A percentile compares a stretch with the other conserved stretches of the same genome.
These are phyloP conservation scores for Trebouxia sp. DNA, from an alignment of 139 green algal genomes.

Conservation along the genomic window DNA sequence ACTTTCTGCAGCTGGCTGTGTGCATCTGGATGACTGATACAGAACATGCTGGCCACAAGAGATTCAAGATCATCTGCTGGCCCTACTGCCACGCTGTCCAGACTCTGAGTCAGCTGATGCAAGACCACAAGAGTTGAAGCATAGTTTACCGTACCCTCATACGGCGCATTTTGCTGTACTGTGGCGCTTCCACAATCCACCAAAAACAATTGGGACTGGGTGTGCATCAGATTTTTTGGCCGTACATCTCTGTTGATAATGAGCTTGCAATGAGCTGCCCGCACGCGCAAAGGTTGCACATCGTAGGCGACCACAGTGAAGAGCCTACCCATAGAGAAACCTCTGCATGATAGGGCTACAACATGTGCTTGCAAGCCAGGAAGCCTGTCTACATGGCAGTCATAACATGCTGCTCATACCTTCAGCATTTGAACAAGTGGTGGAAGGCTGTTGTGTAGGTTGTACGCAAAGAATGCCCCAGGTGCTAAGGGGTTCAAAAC, in stretches of 20 bases:
- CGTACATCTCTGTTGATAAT: slow-evolving; percentile 31
- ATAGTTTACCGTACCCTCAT: slow-evolving; percentile 28
- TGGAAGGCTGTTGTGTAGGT: slow-evolving; percentile 24
- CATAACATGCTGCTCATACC: slow-evolving; percentile 7
- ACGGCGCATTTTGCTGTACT: slow-evolving; percentile 20
- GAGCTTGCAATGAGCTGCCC: slow-evolving; percentile 9
- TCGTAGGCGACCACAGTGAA: not conserved
- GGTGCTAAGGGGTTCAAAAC: slow-evolving; percentile 12
- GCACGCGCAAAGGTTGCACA: not conserved
- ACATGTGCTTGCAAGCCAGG: slow-evolving; percentile 1
- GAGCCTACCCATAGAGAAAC: slow-evolving; percentile 12
- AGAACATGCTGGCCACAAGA: slow-evolving; percentile 20
- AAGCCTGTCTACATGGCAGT: slow-evolving; percentile 7
- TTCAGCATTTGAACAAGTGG: slow-evolving; percentile 25
- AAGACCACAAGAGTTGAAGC: slow-evolving; percentile 12
- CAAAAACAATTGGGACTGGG: slow-evolving; percentile 2
- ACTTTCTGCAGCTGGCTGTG: slow-evolving; percentile 24
- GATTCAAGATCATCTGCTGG: slow-evolving; percentile 28
- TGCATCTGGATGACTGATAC: slow-evolving; percentile 22
- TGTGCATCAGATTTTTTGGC: slow-evolving; percentile 29
- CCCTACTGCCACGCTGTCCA: not conserved
- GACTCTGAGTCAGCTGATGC: slow-evolving; percentile 21
- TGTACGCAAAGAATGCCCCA: slow-evolving; percentile 21
- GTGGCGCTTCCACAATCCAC: slow-evolving; percentile 21
- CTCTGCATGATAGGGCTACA: slow-evolving; percentile 22